phyloP scores from a whole-genome alignment of 345 rosid genomes.

The Populus pruinosa region DNA sequence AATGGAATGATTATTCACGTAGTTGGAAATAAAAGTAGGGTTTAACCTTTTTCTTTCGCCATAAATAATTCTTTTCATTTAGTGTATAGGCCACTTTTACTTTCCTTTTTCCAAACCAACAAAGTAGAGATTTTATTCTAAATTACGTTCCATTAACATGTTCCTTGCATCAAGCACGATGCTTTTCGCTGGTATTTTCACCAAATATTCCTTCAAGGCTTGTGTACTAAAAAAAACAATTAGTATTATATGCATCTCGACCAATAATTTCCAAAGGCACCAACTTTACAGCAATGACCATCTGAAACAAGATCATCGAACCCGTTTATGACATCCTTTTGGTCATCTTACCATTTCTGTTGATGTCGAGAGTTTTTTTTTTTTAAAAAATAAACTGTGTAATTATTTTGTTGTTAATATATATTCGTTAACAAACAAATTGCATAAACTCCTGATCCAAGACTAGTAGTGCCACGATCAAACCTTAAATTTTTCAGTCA shows the following conservation, averaged over 20 bases:
- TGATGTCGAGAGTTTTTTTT: no score
- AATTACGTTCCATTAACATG: slow-evolving; percentile 11
- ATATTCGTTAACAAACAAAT: neutral
- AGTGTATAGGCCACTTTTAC: slow-evolving; percentile 6
- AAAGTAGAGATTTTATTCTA: slow-evolving; percentile 7
- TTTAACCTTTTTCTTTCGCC: slow-evolving; percentile 6
- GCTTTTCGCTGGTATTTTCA: slow-evolving; percentile 4
- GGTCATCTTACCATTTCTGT: neutral
- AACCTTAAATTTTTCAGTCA: neutral
- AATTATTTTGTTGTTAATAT: no score
- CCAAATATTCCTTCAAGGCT: slow-evolving; percentile 7
- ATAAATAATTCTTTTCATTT: slow-evolving; percentile 12
- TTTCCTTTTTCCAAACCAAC: slow-evolving; percentile 3
- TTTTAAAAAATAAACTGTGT: no score
- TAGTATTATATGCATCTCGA: neutral
- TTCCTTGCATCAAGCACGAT: neutral
- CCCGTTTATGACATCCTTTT: neutral
- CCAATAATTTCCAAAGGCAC: neutral
- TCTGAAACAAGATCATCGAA: neutral
- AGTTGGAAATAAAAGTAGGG: neutral
- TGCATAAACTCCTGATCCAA: neutral
- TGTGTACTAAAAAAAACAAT: neutral
- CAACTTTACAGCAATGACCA: neutral
- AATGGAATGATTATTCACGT: neutral
- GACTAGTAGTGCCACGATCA: neutral